phyloP scores from a whole-genome alignment of 1,139 yeast species.

The Yamadazyma friedrichii region DNA sequence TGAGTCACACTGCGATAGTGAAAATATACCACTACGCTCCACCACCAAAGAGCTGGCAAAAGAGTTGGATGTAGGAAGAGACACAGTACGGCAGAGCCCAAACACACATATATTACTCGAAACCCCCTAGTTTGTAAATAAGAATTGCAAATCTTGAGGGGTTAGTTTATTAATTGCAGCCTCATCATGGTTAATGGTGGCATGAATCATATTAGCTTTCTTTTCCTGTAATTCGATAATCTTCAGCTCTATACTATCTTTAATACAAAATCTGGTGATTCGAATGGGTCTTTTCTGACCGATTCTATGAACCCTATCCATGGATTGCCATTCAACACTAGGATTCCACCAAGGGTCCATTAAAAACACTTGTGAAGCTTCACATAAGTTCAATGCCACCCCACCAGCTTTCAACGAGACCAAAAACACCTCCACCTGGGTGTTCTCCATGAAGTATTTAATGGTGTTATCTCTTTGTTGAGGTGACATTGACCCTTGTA shows the following conservation, averaged over 20 bases:
- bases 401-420: conserved; percentile 98
- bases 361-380: conserved; percentile 92
- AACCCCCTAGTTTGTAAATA: conserved; percentile 63
- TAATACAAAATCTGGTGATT: conserved; percentile 88
- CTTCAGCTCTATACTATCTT: conserved; percentile 94
- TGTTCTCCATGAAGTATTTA: conserved; percentile 86
- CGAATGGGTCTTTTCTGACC: conserved; percentile 96
- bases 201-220: conserved; percentile 96
- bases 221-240: conserved; percentile 94
- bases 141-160: conserved; percentile 90
- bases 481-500: conserved; percentile 97
- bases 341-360: conserved; percentile 99
- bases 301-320: conserved; percentile 96
- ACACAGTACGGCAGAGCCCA: neutral
- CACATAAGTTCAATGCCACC: conserved; percentile 92
- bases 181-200: conserved; percentile 90
- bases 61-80: neutral
- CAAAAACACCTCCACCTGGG: conserved; percentile 86
- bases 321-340: conserved; percentile 96
- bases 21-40: neutral
- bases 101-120: too few species aligned
- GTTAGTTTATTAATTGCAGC: conserved; percentile 85
- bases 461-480: conserved; percentile 90
- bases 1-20: conserved; percentile 7
- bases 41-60: too few species aligned